Conservation (phyloP, 768 basidiomycete genomes). For the Pholiota molesta region DNA sequence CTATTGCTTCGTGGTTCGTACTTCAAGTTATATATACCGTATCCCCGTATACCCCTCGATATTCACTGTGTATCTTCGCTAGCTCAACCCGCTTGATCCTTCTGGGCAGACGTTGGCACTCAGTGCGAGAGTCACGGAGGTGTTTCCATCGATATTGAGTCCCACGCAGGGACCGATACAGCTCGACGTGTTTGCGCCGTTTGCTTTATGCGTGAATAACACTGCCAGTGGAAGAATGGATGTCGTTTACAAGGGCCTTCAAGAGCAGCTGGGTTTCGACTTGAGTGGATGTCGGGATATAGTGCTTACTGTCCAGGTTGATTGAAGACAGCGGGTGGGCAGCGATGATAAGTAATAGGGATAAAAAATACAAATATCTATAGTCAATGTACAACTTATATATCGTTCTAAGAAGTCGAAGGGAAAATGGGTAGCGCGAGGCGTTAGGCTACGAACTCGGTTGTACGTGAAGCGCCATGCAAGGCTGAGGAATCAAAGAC, state of each 20-base stretch:
- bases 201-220: conserved; percentile 1
- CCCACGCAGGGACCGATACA: not conserved
- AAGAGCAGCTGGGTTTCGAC: not conserved
- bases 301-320: not conserved
- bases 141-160: not conserved
- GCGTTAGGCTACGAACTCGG: too few species aligned
- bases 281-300: not conserved
- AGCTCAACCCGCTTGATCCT: not conserved
- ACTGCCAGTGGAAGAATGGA: not conserved
- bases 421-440: too few species aligned
- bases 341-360: too few species aligned
- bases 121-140: not conserved
- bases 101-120: not conserved
- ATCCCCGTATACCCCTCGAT: too few species aligned
- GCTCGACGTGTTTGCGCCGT: not conserved
- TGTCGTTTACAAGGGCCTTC: not conserved
- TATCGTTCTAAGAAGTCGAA: too few species aligned
- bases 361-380: too few species aligned
- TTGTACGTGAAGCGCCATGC: too few species aligned
- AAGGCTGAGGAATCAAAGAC: too few species aligned
- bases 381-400: too few species aligned
- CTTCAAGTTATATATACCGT: too few species aligned
- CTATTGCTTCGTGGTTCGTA: conserved; percentile 1
- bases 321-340: not conserved
- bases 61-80: not conserved